Evolutionary conservation across 495 filamentous ascomycete genomes (phyloP).

Genomic region (Parmelia sp.): DNA sequence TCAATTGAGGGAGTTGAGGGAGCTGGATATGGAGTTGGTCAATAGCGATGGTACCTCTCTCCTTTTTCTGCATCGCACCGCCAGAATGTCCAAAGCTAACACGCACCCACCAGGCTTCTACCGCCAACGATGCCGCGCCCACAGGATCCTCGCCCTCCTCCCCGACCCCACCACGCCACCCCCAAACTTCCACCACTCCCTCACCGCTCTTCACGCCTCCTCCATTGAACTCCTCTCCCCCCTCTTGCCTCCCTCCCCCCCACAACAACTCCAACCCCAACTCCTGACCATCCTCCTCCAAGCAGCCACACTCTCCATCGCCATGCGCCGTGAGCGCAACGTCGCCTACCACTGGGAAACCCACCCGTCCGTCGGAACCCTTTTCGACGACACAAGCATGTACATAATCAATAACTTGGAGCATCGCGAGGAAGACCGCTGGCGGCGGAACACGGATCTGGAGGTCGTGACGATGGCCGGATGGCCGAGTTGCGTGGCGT

Average conservation of each 20-base stretch:
- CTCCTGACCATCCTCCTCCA: constrained; percentile 8
- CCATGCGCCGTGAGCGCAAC: neutral
- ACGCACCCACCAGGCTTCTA: neutral
- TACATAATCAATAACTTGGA: neutral
- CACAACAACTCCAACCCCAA: neutral
- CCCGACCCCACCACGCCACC: constrained; percentile 28
- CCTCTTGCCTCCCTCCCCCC: neutral
- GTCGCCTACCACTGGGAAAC: constrained; percentile 13
- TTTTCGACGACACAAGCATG: neutral
- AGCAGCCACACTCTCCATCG: constrained; percentile 12
- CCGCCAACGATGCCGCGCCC: neutral
- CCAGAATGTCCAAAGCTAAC: neutral
- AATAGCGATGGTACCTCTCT: constrained; percentile 8
- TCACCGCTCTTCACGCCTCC: constrained; percentile 28
- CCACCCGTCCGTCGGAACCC: constrained; percentile 1
- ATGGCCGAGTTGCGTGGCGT: constrained; percentile 5
- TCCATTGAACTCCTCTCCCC: constrained; percentile 1
- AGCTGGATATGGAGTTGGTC: constrained; percentile 8
- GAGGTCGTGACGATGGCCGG: constrained; percentile 11
- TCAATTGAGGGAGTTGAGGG: constrained; percentile 5
- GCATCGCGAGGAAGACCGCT: neutral
- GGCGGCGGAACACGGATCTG: neutral
- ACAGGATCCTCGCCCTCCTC: constrained; percentile 19
- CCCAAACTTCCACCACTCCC: constrained; percentile 34
- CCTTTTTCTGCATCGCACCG: neutral